Evolutionary conservation across 495 filamentous ascomycete species (phyloP), one percentile per base, ranked within the genome.

Genomic region (Massariosphaeria phaeospora): DNA sequence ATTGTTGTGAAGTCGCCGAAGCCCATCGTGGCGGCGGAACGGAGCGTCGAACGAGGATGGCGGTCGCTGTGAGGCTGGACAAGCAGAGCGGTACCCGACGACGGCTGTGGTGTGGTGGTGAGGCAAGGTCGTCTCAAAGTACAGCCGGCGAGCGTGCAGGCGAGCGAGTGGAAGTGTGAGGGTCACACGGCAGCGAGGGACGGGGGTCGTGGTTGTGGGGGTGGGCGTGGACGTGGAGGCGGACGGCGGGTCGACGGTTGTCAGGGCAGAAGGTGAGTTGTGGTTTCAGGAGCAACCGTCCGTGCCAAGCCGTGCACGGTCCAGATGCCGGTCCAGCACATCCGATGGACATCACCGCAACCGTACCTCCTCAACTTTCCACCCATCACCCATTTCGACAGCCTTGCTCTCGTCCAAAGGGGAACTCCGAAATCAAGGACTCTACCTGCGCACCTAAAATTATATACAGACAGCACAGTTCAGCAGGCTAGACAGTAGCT

Each of bases 1-100:
- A 96, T 89, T 57, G 77, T 75, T 45, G 83, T 75, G 70, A 96
- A 96, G 70, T 91, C 84, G 41, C 91, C 91, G 71, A 96, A 95
- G 30, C 83, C 87, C 89, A 95, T 96, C 30, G 39, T 63, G 17
- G 34, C 18, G 30, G 40, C 18, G 39, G 39, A 20, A 9, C 12
- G 46, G 35, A 29, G 24, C 9, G 20, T 25, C 25, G 4, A 17
- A 15, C 3, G 1, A 20, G 18, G n/a, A 27, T 21, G 35, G 27
- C 21, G 21, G 50, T 12, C 5, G 21, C 26, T 13, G 40, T 15
- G 25, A 24, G 39, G 38, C 38, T 31, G 38, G n/a, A 35, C 18
- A 42, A 23, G 36, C n/a, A 6, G 17, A 17, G 13, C 8, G 38
- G 6, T 12, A 6, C 12, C 10, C 10, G 36, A 15, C 5, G 23